Percentiles rank a stretch among this genome's conserved stretches.
Conservation (phyloP, 2,329 filamentous ascomycete species). For the Torrubiellomyces zombiae region DNA sequence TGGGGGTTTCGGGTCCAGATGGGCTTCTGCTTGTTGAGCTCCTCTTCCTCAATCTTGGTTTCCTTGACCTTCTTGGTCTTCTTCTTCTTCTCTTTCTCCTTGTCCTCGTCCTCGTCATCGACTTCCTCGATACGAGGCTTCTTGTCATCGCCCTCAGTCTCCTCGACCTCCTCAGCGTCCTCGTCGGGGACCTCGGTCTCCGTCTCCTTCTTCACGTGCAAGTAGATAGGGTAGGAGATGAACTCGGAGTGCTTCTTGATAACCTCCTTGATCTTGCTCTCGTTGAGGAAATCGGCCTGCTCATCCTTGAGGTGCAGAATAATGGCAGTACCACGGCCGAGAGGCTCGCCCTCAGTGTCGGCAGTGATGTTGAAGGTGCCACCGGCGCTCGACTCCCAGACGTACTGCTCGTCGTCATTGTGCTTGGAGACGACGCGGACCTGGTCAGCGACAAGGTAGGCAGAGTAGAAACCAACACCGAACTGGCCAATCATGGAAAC, state of each 20-base stretch:
- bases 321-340: slow-evolving; percentile 94
- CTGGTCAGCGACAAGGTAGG: slow-evolving; percentile 95
- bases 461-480: slow-evolving; percentile 99
- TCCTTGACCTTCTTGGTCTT: slow-evolving; percentile 99
- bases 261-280: slow-evolving; percentile 99
- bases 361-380: slow-evolving; percentile 88
- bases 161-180: slow-evolving; percentile 50
- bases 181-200: slow-evolving; percentile 98
- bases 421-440: slow-evolving; percentile 95
- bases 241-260: slow-evolving; percentile 99
- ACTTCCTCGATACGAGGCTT: slow-evolving; percentile 93
- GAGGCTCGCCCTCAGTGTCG: slow-evolving; percentile 78
- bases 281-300: slow-evolving; percentile 95
- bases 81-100: slow-evolving; percentile 76
- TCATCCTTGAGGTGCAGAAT: slow-evolving; percentile 99
- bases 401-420: slow-evolving; percentile 99
- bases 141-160: slow-evolving; percentile 71
- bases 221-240: slow-evolving; percentile 99
- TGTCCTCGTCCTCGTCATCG: slow-evolving; percentile 67
- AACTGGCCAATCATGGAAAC: slow-evolving; percentile 99
- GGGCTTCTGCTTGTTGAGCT: slow-evolving; percentile 99
- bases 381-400: slow-evolving; percentile 96
- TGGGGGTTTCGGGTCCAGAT: slow-evolving; percentile 98
- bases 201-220: slow-evolving; percentile 97
- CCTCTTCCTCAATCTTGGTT: slow-evolving; percentile 95